Conservation (phyloP, 2,329 filamentous ascomycete species). For the Pseudocercospora eumusae region DNA sequence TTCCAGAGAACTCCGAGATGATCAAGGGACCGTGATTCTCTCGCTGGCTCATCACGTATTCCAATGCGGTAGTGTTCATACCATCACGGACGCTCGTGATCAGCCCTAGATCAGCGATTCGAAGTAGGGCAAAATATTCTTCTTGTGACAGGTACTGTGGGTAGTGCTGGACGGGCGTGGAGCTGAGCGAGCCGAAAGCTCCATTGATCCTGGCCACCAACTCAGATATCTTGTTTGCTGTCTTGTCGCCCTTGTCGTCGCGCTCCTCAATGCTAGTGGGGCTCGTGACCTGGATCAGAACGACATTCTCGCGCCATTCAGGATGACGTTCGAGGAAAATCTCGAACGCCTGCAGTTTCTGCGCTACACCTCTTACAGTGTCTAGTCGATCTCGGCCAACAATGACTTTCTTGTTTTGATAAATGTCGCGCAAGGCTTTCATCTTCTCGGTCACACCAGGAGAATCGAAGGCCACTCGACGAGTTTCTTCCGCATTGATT, state of each 20-base stretch:
- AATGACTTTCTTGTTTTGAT: slow-evolving; percentile 90
- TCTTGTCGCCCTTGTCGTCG: slow-evolving; percentile 74
- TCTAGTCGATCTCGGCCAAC: slow-evolving; percentile 93
- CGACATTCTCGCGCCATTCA: slow-evolving; percentile 87
- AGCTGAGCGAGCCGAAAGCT: slow-evolving; percentile 81
- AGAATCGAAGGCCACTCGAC: slow-evolving; percentile 68
- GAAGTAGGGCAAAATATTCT: slow-evolving; percentile 92
- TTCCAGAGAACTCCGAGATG: slow-evolving; percentile 94
- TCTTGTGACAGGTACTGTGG: slow-evolving; percentile 86
- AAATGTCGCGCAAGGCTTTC: slow-evolving; percentile 70
- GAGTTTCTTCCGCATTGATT: slow-evolving; percentile 81
- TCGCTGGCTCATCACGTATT: slow-evolving; percentile 91
- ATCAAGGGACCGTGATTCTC: slow-evolving; percentile 85
- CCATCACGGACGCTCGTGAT: slow-evolving; percentile 96
- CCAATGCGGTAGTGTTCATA: slow-evolving; percentile 96
- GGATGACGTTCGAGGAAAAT: slow-evolving; percentile 87
- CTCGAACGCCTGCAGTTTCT: slow-evolving; percentile 93
- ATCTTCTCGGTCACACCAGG: slow-evolving; percentile 71
- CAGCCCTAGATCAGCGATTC: slow-evolving; percentile 84
- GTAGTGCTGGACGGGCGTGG: slow-evolving; percentile 90
- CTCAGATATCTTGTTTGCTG: slow-evolving; percentile 85
- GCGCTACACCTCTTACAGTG: slow-evolving; percentile 87
- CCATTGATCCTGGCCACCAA: slow-evolving; percentile 91
- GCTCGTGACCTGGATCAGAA: slow-evolving; percentile 92
- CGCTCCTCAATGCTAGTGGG: slow-evolving; percentile 66